These are phyloP conservation scores for Albifimbria verrucaria DNA, from an alignment of 2,329 filamentous ascomycete species.

Conservation along the genomic window DNA sequence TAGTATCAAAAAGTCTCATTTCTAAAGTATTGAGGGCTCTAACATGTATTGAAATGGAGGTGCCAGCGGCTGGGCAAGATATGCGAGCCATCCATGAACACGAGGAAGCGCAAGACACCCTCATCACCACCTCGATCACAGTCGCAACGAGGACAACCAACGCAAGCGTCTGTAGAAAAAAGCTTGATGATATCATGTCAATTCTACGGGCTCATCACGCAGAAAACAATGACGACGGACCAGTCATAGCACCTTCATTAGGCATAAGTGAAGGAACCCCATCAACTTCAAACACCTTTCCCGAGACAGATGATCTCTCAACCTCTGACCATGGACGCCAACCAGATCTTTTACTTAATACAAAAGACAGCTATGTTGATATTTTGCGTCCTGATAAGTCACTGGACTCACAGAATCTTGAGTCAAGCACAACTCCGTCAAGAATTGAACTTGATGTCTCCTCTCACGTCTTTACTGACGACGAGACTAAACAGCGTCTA, in stretches of 20 bases:
- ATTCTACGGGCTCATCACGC: slow-evolving; percentile 18
- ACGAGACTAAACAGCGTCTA: slow-evolving; percentile 8
- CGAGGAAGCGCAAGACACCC: slow-evolving; percentile 21
- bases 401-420: no score
- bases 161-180: slow-evolving; percentile 8
- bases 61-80: slow-evolving; percentile 38
- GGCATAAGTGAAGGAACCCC: neutral
- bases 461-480: slow-evolving; percentile 1
- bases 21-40: neutral
- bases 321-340: slow-evolving; percentile 1
- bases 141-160: neutral
- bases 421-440: no score
- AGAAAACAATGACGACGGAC: neutral
- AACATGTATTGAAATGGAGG: slow-evolving; percentile 4
- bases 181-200: slow-evolving; percentile 23
- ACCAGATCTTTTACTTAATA: slow-evolving; percentile 10
- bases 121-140: slow-evolving; percentile 3
- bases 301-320: neutral
- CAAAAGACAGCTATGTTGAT: slow-evolving; percentile 3
- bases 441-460: slow-evolving; percentile 7
- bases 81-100: slow-evolving; percentile 32
- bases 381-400: slow-evolving; percentile 10
- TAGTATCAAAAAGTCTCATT: no score
- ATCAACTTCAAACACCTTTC: neutral
- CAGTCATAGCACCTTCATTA: no score